These are phyloP conservation scores for Neopestalotiopsis sp. DNA, from an alignment of 2,329 filamentous ascomycete genomes.

Conservation along the genomic window DNA sequence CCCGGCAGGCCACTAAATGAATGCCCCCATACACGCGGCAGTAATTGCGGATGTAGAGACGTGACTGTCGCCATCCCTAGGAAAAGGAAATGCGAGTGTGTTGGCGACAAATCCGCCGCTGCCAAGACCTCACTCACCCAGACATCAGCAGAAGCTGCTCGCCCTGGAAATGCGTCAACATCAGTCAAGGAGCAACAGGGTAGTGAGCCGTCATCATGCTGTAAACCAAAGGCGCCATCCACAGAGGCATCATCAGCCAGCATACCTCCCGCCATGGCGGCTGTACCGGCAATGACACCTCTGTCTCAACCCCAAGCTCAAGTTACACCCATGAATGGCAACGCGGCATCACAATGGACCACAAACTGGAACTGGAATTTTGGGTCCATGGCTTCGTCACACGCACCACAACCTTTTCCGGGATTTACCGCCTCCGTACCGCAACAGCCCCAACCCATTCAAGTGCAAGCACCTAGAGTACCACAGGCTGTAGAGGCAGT, in stretches of 20 bases:
- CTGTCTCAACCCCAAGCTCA: background rate
- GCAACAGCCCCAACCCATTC: background rate
- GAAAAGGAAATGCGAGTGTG: constrained; percentile 18
- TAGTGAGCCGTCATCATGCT: background rate
- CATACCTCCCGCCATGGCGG: background rate
- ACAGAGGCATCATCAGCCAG: background rate
- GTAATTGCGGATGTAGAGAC: constrained; percentile 13
- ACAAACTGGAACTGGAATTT: constrained; percentile 9
- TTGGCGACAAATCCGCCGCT: constrained; percentile 4
- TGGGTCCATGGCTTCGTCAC: background rate
- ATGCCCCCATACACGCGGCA: constrained; percentile 16
- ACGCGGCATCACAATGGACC: background rate
- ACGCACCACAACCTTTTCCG: background rate
- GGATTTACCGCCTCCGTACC: background rate
- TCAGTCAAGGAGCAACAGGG: background rate
- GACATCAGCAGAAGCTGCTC: background rate
- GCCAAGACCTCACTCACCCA: background rate
- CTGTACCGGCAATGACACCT: background rate
- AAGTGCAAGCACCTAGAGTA: background rate
- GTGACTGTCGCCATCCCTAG: constrained; percentile 18
- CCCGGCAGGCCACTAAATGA: constrained; percentile 16
- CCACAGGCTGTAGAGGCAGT: background rate
- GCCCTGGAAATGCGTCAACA: constrained; percentile 1
- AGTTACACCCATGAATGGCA: background rate
- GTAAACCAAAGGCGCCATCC: background rate